Conservation (phyloP, 2,329 filamentous ascomycete genomes). For the Monosporascus sp. region DNA sequence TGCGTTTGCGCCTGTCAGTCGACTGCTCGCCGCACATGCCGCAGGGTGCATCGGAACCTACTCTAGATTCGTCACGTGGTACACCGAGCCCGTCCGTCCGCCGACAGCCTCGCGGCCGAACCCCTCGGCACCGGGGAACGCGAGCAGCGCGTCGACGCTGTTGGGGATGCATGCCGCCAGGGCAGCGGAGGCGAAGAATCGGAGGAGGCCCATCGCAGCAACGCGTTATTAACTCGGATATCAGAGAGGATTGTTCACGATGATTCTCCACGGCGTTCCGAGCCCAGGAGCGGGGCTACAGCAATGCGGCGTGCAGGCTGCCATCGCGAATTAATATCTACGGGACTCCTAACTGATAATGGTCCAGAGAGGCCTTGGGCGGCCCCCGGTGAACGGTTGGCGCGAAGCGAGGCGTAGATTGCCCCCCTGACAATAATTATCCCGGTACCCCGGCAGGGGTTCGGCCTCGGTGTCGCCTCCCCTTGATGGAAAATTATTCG, state of each 20-base stretch:
- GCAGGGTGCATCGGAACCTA: conserved; percentile 1
- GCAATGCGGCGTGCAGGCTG: no score
- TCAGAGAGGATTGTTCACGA: not conserved
- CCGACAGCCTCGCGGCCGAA: conserved; percentile 42
- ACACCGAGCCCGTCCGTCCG: conserved; percentile 39
- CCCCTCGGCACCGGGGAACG: conserved; percentile 46
- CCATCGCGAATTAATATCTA: no score
- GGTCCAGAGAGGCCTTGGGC: not conserved
- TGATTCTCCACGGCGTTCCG: not conserved
- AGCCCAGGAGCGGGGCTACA: no score
- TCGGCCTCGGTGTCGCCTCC: not conserved
- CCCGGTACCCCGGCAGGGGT: not conserved
- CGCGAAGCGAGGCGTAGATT: not conserved
- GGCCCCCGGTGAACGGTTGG: not conserved
- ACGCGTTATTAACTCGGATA: not conserved
- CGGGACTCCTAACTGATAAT: no score
- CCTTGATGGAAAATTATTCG: not conserved
- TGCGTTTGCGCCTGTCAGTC: conserved; percentile 3
- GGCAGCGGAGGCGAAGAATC: conserved; percentile 4
- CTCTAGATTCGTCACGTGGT: conserved; percentile 43
- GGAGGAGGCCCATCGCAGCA: conserved; percentile 10
- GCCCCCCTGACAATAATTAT: not conserved
- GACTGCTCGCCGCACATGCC: not conserved
- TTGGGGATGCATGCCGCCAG: conserved; percentile 7
- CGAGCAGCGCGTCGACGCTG: conserved; percentile 22